Evolutionary conservation across 1,284 basidiomycete genomes (phyloP), one percentile per base, ranked within the genome.

Genomic region (Takashimella koratensis): DNA sequence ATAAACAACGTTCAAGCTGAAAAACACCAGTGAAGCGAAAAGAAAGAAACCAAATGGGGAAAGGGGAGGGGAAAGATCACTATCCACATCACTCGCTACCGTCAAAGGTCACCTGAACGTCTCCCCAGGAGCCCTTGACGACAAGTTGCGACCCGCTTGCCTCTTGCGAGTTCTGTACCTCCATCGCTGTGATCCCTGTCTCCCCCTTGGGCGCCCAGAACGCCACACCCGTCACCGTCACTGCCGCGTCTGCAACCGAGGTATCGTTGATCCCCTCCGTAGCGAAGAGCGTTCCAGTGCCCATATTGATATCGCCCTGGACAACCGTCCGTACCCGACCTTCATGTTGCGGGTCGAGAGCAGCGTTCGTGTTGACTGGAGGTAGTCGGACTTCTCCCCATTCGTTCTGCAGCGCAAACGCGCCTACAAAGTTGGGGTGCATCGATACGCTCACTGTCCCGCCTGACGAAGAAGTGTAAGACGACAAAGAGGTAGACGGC

Each of bases 371-470:
- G 13, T 21, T 12, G 3, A 64, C 58, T 1, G 63, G 51, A 5
- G 69, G 66, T 1, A 73, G 47, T 3, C 64, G 54, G 22, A 70
- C 57, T 22, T 58, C 51, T 13, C 73, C 73, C 70, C 70, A 74
- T 16, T 60, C 39, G 43, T 66, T 68, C 43, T 59, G 59, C 23
- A 71, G 52, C 2, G 68, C 62, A 43, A 73, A 75, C 3, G 70
- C 64, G 2, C 75, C 75, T 41, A 75, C 60, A 48, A 63, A 76
- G 44, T 70, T 70, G 4, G 74, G 72, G 56, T 73, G 64, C 51
- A 75, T 54, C 1, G 60, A 44, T 5, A 74, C 54, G 41, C 60
- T 57, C 45, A 71, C 66, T 44, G 68, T 64, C 30, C 74, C 74
- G 22, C 62, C 62, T 19, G 63, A 57, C 5, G 68, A 69, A 4